Base-by-base conservation (phyloP, 164 flowering plant genomes). In the Tetrastigma voinierianum region DNA sequence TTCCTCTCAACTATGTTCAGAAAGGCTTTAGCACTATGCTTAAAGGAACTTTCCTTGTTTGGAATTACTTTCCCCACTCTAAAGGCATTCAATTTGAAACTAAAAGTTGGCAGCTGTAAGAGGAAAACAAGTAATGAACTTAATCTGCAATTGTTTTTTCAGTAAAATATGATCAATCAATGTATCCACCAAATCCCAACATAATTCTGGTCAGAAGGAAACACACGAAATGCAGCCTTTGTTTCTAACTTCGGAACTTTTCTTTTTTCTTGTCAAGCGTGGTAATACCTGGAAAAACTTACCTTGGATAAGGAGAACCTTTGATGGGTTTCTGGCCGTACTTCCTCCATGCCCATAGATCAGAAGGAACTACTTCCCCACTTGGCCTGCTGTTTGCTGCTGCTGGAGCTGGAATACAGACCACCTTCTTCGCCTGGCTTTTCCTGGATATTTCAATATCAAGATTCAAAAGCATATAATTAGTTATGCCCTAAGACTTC, bases 231-330 rank as follows among this genome's bases (percentile, higher is more conserved):
- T 2, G 40, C 40, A 32, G 40, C 40, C 40, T 32, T 32, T 32
- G 40, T 32, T 32, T 32, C 40, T n/a, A n/a, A n/a, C n/a, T 58
- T 13, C 2, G 45, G 13, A 24, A 58, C 25, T 58, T 24, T 58
- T n/a, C n/a, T n/a, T n/a, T 58, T 58, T 9, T 24, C 43, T 4
- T 32, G 20, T 7, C 40, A 32, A 20, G 23, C 21, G 43, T 63
- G 57, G 24, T 53, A 18, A 51, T 63, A 52, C 40, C 43, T 43
- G 47, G 19, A 20, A 5, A 6, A 49, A 46, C 46, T 45, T 79
- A 90, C 98, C 98, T 90, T 25, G 98, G 98, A 75, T 91, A 90
- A 62, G 98, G 98, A 67, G 98, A 93, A 23, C 98, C 98, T 80
- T 93, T 93, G 75, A 93, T 93, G 61, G 98, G 98, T 69, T 93